Conservation (phyloP, 2,329 filamentous ascomycete genomes). For the Neofusicoccum ribis region DNA sequence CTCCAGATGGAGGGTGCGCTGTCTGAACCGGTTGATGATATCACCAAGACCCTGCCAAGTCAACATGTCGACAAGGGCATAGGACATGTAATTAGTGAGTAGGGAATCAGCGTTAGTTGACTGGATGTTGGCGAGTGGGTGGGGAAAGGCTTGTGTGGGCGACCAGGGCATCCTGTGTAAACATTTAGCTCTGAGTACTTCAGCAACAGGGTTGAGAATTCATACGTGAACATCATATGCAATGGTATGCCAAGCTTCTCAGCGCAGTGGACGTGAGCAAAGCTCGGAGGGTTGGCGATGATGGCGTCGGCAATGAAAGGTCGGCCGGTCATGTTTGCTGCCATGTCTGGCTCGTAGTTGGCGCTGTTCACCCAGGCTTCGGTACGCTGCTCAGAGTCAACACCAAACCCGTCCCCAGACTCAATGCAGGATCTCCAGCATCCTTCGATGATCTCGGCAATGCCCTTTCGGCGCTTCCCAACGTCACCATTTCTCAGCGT, state of each 20-base stretch:
- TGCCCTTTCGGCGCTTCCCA: conserved; percentile 69
- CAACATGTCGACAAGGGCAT: conserved; percentile 84
- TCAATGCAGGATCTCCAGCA: conserved; percentile 88
- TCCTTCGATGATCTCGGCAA: conserved; percentile 76
- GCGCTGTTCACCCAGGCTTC: conserved; percentile 49
- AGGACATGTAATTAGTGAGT: conserved; percentile 81
- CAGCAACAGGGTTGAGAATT: conserved; percentile 18
- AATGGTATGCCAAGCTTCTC: conserved; percentile 74
- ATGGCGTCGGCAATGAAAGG: conserved; percentile 84
- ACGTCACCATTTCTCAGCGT: conserved; percentile 76
- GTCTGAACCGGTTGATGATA: conserved; percentile 83
- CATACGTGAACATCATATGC: conserved; percentile 86
- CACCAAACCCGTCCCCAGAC: conserved; percentile 64
- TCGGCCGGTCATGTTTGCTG: conserved; percentile 36
- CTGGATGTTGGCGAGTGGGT: conserved; percentile 81
- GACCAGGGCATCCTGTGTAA: conserved; percentile 78
- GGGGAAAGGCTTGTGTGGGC: conserved; percentile 80
- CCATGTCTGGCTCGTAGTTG: conserved; percentile 42
- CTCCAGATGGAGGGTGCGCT: conserved; percentile 72
- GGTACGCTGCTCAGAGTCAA: conserved; percentile 54
- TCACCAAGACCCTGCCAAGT: conserved; percentile 92
- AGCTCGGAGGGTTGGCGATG: conserved; percentile 76
- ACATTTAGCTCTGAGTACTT: background rate
- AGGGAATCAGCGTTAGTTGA: conserved; percentile 72
- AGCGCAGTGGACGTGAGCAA: conserved; percentile 73